A percentile compares a stretch with the other conserved stretches of the same genome.
These are phyloP conservation scores for Pyrenophora teres DNA, from an alignment of 2,329 filamentous ascomycete species.

Conservation along the genomic window DNA sequence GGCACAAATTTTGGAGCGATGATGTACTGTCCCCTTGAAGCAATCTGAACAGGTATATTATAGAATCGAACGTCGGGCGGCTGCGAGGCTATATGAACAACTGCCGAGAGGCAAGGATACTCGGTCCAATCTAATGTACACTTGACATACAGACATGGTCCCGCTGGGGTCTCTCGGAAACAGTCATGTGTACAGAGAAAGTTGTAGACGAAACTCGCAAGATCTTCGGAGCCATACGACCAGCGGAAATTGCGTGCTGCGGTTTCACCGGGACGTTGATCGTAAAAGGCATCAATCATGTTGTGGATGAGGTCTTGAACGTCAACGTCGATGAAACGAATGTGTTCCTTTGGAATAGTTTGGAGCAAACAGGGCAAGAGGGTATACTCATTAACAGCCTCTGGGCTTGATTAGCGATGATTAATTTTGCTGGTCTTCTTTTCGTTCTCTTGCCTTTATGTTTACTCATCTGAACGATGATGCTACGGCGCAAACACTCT, in stretches of 20 bases:
- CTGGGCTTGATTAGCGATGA: constrained; percentile 8
- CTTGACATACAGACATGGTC: constrained; percentile 21
- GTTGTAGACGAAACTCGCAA: constrained; percentile 36
- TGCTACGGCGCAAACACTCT: constrained; percentile 16
- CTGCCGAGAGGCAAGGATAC: constrained; percentile 15
- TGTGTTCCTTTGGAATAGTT: constrained; percentile 7
- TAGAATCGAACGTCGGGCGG: constrained; percentile 26
- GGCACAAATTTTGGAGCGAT: constrained; percentile 21
- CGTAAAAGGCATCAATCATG: constrained; percentile 36
- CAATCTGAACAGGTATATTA: constrained; percentile 15
- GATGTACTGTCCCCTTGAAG: constrained; percentile 23
- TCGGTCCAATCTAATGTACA: constrained; percentile 12
- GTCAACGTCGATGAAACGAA: constrained; percentile 25
- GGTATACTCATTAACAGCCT: constrained; percentile 8
- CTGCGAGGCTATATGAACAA: constrained; percentile 29
- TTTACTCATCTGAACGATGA: constrained; percentile 12
- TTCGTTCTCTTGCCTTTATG: not conserved
- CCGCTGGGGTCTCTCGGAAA: constrained; percentile 24
- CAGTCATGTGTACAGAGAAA: constrained; percentile 43
- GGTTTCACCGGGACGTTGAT: constrained; percentile 4
- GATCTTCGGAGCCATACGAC: constrained; percentile 30
- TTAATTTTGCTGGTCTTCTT: no score
- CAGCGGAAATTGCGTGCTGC: constrained; percentile 18
- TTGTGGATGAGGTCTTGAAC: constrained; percentile 26
- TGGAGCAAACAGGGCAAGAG: constrained; percentile 19